phyloP scores from a whole-genome alignment of 2,329 filamentous ascomycete genomes.

The Tolypocladium ophioglossoides region DNA sequence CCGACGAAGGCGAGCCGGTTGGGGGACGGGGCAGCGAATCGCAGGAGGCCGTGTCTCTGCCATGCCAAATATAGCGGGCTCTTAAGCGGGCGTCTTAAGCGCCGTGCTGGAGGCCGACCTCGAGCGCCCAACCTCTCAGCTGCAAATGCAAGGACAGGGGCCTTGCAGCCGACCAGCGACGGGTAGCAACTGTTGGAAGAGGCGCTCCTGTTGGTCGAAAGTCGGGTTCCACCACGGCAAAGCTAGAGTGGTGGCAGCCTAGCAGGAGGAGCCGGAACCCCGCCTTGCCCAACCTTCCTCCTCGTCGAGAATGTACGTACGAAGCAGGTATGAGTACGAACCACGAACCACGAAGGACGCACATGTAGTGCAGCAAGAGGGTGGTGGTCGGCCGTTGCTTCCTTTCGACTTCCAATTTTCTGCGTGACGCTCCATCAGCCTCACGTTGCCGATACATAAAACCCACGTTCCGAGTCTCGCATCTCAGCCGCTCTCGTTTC shows the following conservation, averaged over 20 bases:
- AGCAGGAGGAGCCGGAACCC: background rate
- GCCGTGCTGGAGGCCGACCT: conserved; percentile 10
- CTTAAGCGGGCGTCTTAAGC: conserved; percentile 18
- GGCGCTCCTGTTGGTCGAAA: background rate
- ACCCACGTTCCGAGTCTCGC: background rate
- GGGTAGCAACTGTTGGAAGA: background rate
- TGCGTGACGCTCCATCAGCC: background rate
- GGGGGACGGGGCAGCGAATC: background rate
- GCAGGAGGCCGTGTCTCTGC: background rate
- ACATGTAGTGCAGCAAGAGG: background rate
- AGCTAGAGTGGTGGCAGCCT: background rate
- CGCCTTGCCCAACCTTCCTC: background rate
- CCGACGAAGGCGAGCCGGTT: background rate
- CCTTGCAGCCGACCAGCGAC: background rate
- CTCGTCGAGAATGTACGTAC: background rate
- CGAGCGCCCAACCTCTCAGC: background rate
- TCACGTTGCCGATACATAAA: background rate
- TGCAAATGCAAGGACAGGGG: background rate
- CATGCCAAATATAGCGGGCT: conserved; percentile 18
- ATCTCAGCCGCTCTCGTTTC: background rate
- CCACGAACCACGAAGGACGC: background rate
- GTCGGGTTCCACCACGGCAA: background rate
- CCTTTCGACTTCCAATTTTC: background rate
- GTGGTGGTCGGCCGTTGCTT: background rate
- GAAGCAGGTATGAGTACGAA: background rate